Evolutionary conservation across 2,329 filamentous ascomycete species (phyloP).

Genomic region (Sclerotinia nivalis): DNA sequence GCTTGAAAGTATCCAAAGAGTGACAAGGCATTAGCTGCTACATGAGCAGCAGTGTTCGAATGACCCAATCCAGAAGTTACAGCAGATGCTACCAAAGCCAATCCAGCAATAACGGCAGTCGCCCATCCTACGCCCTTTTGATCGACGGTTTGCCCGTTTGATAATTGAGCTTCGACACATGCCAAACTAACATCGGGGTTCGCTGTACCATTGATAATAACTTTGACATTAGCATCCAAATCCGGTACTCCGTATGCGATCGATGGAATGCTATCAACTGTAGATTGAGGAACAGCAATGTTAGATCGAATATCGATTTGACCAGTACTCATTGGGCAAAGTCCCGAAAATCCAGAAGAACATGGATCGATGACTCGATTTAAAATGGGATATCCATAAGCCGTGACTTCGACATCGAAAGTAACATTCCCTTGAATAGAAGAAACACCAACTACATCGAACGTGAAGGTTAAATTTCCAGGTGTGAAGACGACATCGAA

Average conservation of each 20-base stretch:
- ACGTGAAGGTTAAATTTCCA: conserved; percentile 67
- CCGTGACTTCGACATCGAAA: conserved; percentile 73
- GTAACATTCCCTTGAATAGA: conserved; percentile 80
- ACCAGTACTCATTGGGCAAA: conserved; percentile 90
- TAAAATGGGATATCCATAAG: conserved; percentile 78
- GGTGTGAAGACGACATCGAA: conserved; percentile 85
- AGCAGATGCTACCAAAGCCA: conserved; percentile 81
- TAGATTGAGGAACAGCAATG: conserved; percentile 56
- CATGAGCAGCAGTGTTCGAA: conserved; percentile 90
- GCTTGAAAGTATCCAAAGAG: conserved; percentile 94
- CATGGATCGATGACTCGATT: conserved; percentile 74
- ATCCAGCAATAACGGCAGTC: conserved; percentile 81
- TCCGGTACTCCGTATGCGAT: conserved; percentile 91
- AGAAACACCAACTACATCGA: conserved; percentile 79
- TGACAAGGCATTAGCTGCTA: conserved; percentile 90
- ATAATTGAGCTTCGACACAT: conserved; percentile 84
- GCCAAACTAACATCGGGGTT: conserved; percentile 63
- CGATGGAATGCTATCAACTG: conserved; percentile 68
- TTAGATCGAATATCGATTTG: conserved; percentile 77
- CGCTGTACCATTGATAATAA: conserved; percentile 74
- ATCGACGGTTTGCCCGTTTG: conserved; percentile 90
- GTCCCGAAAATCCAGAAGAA: conserved; percentile 62
- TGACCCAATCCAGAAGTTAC: conserved; percentile 88
- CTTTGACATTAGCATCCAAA: conserved; percentile 79
- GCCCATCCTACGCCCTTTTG: conserved; percentile 86